Percentiles rank a stretch among this genome's conserved stretches.
phyloP scores from a whole-genome alignment of 2,329 filamentous ascomycete species.

The Alternaria arborescens region DNA sequence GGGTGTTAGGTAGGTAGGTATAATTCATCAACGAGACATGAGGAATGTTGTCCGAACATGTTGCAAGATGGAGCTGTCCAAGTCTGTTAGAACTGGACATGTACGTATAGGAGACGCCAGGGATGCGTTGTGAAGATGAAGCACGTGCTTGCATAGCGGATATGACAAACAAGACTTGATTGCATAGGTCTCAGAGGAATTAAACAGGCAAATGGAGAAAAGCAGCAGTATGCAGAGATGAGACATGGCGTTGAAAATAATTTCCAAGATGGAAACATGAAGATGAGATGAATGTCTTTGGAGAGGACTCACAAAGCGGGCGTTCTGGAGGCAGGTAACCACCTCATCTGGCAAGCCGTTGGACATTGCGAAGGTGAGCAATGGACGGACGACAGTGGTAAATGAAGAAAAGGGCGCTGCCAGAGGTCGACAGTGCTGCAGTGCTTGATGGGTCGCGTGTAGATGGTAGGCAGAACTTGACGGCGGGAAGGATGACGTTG shows the following conservation, averaged over 20 bases:
- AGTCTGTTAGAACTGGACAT: slow-evolving; percentile 10
- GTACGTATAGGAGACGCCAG: background rate
- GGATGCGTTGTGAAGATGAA: background rate
- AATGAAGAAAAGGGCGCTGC: slow-evolving; percentile 10
- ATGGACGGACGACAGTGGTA: slow-evolving; percentile 12
- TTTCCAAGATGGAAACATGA: background rate
- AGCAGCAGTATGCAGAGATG: background rate
- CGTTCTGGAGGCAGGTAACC: slow-evolving; percentile 89
- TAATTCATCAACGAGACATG: slow-evolving; percentile 99
- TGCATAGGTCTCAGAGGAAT: background rate
- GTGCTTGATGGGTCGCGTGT: slow-evolving; percentile 6
- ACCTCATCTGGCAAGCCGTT: slow-evolving; percentile 82
- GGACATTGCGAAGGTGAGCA: slow-evolving; percentile 51
- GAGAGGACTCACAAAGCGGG: slow-evolving; percentile 76
- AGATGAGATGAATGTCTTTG: slow-evolving; percentile 1
- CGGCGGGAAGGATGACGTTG: slow-evolving; percentile 19
- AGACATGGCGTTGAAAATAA: background rate
- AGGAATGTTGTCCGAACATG: slow-evolving; percentile 81
- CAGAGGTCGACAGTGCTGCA: slow-evolving; percentile 3
- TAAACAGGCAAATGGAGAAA: slow-evolving; percentile 7
- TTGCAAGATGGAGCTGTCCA: slow-evolving; percentile 88
- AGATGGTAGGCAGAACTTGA: slow-evolving; percentile 9
- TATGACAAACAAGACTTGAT: background rate
- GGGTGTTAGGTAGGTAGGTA: slow-evolving; percentile 83
- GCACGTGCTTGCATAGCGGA: background rate